Base-by-base conservation (phyloP, 441 rosid species). In the Adansonia madagascariensis region DNA sequence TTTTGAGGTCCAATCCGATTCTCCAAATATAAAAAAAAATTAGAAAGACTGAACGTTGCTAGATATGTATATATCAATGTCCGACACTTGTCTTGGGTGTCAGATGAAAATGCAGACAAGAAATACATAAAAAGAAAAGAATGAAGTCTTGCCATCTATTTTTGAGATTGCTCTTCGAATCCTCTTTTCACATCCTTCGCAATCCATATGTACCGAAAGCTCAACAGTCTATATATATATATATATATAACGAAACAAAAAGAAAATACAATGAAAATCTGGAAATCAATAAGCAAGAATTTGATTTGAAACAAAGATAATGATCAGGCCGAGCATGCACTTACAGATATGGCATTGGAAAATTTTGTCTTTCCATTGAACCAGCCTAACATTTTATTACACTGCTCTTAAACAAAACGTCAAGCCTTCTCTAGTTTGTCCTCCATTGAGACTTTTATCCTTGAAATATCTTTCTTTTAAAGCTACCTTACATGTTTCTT, bases 161-260 rank as follows among this genome's bases (percentile, higher is more conserved):
- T 87, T 94, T 9, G 90, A 90, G 77, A 91, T 82, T 52, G 98
- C 95, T 85, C 85, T 85, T 77, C 91, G 81, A 61, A 92, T 87
- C 69, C 93, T 86, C 82, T 85, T 92, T 68, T 90, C 84, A 77
- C 98, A 92, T 46, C 98, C 98, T 81, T 90, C 86, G 15, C 97
- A 92, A 74, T 92, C 96, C 98, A 92, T 92, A 43, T 91, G 94
- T 27, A 94, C 98, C 87, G 77, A 73, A 27, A 94, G 94, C 89
- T 92, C 97, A 84, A 91, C 96, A 70, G 84, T 82, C 98, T 91
- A 53, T 20, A 22, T 10, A 44, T 0, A 22, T 10, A 44, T 0
- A 5, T n/a, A n/a, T n/a, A n/a, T n/a, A n/a, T 39, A 60, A 59
- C 5, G 3, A 64, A n/a, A 67, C 10, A 0, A 22, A 2, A 24